These are phyloP conservation scores for Penicillium waksmanii DNA, from an alignment of 495 filamentous ascomycete species.

Conservation along the genomic window DNA sequence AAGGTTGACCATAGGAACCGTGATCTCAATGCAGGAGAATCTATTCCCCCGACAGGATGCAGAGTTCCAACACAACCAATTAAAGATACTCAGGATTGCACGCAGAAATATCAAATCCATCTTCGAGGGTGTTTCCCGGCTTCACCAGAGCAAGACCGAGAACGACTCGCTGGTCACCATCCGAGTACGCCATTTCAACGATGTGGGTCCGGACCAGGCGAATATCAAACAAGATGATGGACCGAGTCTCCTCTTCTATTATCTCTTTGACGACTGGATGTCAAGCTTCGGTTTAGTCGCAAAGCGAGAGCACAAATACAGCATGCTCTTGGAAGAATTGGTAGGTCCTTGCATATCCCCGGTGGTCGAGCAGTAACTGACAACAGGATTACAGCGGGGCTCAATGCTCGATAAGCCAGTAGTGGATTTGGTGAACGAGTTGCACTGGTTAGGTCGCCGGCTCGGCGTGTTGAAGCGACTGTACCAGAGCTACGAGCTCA, in stretches of 20 bases:
- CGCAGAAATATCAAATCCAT: slow-evolving; percentile 73
- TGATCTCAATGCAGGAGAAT: slow-evolving; percentile 78
- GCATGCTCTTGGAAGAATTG: slow-evolving; percentile 56
- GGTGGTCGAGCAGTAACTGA: background rate
- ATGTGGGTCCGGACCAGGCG: slow-evolving; percentile 34
- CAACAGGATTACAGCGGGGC: slow-evolving; percentile 43
- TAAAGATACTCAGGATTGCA: slow-evolving; percentile 53
- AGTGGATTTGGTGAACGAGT: slow-evolving; percentile 66
- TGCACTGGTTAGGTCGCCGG: slow-evolving; percentile 72
- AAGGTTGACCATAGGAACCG: slow-evolving; percentile 53
- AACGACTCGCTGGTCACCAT: slow-evolving; percentile 54
- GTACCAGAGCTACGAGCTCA: slow-evolving; percentile 77
- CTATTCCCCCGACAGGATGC: slow-evolving; percentile 52
- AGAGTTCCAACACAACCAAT: slow-evolving; percentile 33
- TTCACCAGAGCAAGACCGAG: slow-evolving; percentile 42
- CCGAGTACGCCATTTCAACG: slow-evolving; percentile 49
- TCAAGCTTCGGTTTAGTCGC: slow-evolving; percentile 68
- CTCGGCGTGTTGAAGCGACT: slow-evolving; percentile 71
- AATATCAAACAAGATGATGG: slow-evolving; percentile 60
- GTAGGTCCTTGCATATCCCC: slow-evolving; percentile 39
- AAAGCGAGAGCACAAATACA: slow-evolving; percentile 63
- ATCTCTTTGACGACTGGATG: slow-evolving; percentile 86
- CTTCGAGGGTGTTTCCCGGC: slow-evolving; percentile 69
- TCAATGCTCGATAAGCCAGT: slow-evolving; percentile 63
- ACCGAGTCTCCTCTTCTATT: slow-evolving; percentile 79